A percentile compares a stretch with the other conserved stretches of the same genome.
These are phyloP conservation scores for Pythium guiyangense DNA, from an alignment of 352 stramenopile species.

Conservation along the genomic window DNA sequence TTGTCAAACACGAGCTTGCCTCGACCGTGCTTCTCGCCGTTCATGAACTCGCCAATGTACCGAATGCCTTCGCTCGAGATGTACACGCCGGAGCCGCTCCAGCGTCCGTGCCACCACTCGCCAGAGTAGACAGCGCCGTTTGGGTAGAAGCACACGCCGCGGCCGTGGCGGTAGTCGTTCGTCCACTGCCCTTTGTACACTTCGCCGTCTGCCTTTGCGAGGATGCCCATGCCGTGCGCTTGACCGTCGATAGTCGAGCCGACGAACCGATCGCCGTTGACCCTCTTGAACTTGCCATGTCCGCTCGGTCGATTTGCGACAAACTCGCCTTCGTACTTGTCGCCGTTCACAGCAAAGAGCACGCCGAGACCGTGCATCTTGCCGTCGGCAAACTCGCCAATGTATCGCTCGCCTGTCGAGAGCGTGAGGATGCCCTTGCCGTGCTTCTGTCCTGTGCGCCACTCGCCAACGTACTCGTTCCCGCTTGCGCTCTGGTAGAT, in stretches of 20 bases:
- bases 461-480: conserved; percentile 70
- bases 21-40: conserved; percentile 55
- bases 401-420: conserved; percentile 79
- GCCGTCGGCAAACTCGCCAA: conserved; percentile 77
- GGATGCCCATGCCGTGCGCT: conserved; percentile 70
- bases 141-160: conserved; percentile 67
- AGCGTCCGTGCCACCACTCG: conserved; percentile 57
- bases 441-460: conserved; percentile 69
- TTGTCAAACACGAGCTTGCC: conserved; percentile 74
- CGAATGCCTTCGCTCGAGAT: conserved; percentile 61
- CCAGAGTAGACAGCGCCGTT: conserved; percentile 77
- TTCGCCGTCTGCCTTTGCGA: conserved; percentile 80
- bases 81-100: conserved; percentile 55
- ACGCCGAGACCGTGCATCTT: conserved; percentile 73
- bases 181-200: conserved; percentile 87
- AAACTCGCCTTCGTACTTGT: conserved; percentile 82
- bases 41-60: conserved; percentile 59
- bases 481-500: conserved; percentile 57
- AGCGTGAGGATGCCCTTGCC: conserved; percentile 77
- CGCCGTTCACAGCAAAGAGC: conserved; percentile 61
- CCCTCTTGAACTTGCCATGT: conserved; percentile 59
- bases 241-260: conserved; percentile 58
- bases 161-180: conserved; percentile 52
- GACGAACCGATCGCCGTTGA: conserved; percentile 63
- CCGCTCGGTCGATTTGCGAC: conserved; percentile 34